Percentiles rank a stretch among this genome's conserved stretches.
Evolutionary conservation across 192 early-diverging fungal genomes (phyloP).

Genomic region (Backusella westeae): DNA sequence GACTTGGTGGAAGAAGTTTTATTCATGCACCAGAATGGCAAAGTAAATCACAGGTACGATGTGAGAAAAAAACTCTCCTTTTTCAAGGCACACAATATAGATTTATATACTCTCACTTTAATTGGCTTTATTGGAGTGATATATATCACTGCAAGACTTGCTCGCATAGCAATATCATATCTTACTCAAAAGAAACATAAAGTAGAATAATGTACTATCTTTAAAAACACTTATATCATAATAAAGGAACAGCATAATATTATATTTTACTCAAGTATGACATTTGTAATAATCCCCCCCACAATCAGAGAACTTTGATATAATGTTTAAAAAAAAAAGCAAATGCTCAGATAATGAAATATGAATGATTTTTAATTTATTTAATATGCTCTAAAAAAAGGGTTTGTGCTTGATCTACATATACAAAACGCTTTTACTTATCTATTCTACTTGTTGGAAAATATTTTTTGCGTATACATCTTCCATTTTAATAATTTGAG

Average conservation of each 20-base stretch:
- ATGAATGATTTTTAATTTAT: background rate
- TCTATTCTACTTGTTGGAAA: slow-evolving; percentile 14
- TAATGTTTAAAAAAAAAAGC: no score
- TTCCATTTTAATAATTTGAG: slow-evolving; percentile 9
- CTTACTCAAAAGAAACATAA: background rate
- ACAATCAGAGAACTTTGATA: no score
- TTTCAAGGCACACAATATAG: slow-evolving; percentile 16
- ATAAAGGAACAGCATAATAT: background rate
- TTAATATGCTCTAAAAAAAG: background rate
- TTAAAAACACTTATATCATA: background rate
- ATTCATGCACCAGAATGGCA: background rate
- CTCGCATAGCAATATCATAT: background rate
- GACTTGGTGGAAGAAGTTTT: slow-evolving; percentile 26
- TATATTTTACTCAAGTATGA: background rate
- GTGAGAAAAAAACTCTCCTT: slow-evolving; percentile 6
- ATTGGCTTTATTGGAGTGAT: background rate
- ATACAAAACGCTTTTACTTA: background rate
- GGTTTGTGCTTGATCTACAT: background rate
- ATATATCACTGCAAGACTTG: background rate
- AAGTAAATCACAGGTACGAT: slow-evolving; percentile 17
- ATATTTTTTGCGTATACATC: slow-evolving; percentile 8
- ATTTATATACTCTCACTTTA: background rate
- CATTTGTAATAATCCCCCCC: no score
- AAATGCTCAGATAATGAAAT: no score
- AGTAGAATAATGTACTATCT: background rate